These are phyloP conservation scores for Beta macrorhiza DNA, from an alignment of 179 eudicot species.

Conservation along the genomic window DNA sequence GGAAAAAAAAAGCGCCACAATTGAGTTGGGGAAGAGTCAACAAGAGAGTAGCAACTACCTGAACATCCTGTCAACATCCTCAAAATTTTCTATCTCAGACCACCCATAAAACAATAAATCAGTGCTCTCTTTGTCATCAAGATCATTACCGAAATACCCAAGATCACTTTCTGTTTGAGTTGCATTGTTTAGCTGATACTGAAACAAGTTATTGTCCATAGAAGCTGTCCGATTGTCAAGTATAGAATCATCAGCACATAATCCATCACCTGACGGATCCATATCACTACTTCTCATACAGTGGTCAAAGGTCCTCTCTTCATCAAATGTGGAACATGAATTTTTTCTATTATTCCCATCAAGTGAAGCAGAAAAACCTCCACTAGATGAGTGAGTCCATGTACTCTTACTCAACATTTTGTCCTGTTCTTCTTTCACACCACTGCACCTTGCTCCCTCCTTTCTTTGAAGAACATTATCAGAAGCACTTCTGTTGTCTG, in stretches of 20 bases:
- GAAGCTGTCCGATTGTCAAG: conserved; percentile 40
- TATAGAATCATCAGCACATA: conserved; percentile 43
- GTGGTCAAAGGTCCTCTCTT: conserved; percentile 32
- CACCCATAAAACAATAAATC: conserved; percentile 67
- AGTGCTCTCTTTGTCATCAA: conserved; percentile 50
- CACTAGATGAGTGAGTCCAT: conserved; percentile 39
- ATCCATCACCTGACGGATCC: conserved; percentile 35
- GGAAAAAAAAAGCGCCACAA: background rate
- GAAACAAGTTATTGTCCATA: conserved; percentile 39
- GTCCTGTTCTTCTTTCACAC: conserved; percentile 33
- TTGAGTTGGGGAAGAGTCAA: background rate
- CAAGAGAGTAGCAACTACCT: conserved; percentile 43
- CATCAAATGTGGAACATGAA: conserved; percentile 42
- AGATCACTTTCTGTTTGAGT: conserved; percentile 50
- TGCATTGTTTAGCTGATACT: conserved; percentile 45
- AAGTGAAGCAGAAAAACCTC: conserved; percentile 39
- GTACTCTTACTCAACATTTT: conserved; percentile 52
- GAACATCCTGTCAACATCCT: conserved; percentile 88
- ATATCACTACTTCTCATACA: conserved; percentile 38
- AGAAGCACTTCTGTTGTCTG: conserved; percentile 28
- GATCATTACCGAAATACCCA: conserved; percentile 43
- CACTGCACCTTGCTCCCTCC: conserved; percentile 28
- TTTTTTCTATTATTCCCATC: conserved; percentile 36
- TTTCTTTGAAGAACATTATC: conserved; percentile 30
- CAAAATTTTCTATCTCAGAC: conserved; percentile 81